Evolutionary conservation across 371 early-diverging fungal genomes (phyloP).

Genomic region (Syncephalastrum sp.): DNA sequence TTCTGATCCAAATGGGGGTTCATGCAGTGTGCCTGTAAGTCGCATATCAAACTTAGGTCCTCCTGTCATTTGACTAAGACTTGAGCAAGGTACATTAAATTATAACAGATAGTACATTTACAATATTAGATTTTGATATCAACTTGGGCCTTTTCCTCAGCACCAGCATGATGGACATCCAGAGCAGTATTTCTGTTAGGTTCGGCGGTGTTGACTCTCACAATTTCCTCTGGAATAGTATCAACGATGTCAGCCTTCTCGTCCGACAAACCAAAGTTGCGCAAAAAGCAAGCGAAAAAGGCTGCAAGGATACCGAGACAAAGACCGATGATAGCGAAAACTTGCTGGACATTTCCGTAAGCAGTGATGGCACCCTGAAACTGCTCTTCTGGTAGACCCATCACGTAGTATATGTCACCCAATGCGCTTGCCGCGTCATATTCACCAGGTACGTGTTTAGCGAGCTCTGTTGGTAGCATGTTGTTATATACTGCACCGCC

Average conservation of each 20-base stretch:
- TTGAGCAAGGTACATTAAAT: too few relatives aligned
- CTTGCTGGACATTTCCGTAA: slow-evolving; percentile 27
- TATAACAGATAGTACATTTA: too few relatives aligned
- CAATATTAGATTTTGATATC: too few relatives aligned
- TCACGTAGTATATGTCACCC: slow-evolving; percentile 14
- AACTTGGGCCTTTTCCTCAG: too few relatives aligned
- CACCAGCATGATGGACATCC: too few relatives aligned
- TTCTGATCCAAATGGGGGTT: too few relatives aligned
- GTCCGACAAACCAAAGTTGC: slow-evolving; percentile 16
- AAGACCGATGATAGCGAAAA: slow-evolving; percentile 35
- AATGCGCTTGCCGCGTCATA: slow-evolving; percentile 19
- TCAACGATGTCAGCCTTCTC: slow-evolving; percentile 8
- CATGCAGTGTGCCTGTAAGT: too few relatives aligned
- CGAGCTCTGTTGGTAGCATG: slow-evolving; percentile 33
- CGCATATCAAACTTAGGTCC: too few relatives aligned
- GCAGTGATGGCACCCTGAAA: slow-evolving; percentile 14
- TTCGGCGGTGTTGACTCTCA: not conserved
- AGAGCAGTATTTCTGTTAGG: too few relatives aligned
- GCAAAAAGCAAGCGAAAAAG: slow-evolving; percentile 13
- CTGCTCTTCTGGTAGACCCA: slow-evolving; percentile 20
- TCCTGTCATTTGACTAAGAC: too few relatives aligned
- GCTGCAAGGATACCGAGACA: slow-evolving; percentile 21
- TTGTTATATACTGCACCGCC: slow-evolving; percentile 50
- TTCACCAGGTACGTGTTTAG: slow-evolving; percentile 33
- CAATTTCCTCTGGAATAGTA: slow-evolving; percentile 6